These are phyloP conservation scores for Globisporangium mamillatum DNA, from an alignment of 352 stramenopile genomes.

Conservation along the genomic window DNA sequence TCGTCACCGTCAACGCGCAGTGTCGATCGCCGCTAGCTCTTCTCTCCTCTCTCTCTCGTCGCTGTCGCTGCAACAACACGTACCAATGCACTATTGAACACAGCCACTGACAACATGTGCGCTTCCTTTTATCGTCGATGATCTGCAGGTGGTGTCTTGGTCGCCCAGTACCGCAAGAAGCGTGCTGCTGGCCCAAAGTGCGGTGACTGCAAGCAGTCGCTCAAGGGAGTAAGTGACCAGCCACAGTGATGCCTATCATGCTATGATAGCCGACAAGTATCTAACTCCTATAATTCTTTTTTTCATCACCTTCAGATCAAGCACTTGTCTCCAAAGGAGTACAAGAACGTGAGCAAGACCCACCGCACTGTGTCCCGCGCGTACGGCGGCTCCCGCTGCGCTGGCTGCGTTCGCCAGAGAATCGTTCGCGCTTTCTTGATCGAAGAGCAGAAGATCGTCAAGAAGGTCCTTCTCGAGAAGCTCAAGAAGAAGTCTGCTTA, in stretches of 20 bases:
- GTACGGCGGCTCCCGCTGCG: constrained; percentile 96
- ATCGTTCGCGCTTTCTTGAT: constrained; percentile 99
- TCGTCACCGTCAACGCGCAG: neutral
- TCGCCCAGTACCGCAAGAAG: constrained; percentile 96
- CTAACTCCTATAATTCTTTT: constrained; percentile 10
- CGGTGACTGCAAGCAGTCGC: constrained; percentile 93
- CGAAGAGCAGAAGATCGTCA: constrained; percentile 99
- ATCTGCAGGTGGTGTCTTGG: constrained; percentile 82
- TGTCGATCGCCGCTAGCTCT: neutral
- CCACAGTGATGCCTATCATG: neutral
- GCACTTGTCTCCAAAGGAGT: constrained; percentile 67
- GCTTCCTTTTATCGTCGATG: neutral
- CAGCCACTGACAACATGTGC: neutral
- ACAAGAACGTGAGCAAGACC: constrained; percentile 80
- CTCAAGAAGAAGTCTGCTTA: constrained; percentile 84
- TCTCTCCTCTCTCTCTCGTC: neutral
- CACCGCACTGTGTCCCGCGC: constrained; percentile 95
- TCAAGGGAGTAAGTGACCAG: constrained; percentile 59
- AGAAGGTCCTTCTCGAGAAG: constrained; percentile 98
- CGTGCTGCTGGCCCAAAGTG: constrained; percentile 92
- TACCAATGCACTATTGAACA: neutral
- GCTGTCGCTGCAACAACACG: neutral
- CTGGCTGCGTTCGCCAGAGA: constrained; percentile 91
- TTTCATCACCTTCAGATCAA: constrained; percentile 62
- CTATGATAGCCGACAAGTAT: neutral